phyloP scores from a whole-genome alignment of 2,329 filamentous ascomycete species.

The Colletotrichum paranaense region DNA sequence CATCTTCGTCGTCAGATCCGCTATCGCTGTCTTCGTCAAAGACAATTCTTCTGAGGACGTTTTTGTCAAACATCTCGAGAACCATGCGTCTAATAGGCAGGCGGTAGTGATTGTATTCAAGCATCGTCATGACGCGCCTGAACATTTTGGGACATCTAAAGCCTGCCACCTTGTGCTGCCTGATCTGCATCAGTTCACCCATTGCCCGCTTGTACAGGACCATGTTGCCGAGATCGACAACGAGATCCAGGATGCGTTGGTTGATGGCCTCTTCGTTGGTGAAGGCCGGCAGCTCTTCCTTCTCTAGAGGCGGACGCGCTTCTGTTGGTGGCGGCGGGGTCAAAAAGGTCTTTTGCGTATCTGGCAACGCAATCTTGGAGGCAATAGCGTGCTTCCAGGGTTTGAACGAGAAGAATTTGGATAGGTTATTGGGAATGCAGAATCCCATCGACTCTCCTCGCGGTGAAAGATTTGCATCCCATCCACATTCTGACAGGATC shows the following conservation, averaged over 20 bases:
- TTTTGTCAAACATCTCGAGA: slow-evolving; percentile 93
- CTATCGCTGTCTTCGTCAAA: slow-evolving; percentile 78
- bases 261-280: slow-evolving; percentile 73
- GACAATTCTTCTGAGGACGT: slow-evolving; percentile 85
- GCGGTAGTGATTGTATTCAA: slow-evolving; percentile 91
- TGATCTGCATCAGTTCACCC: slow-evolving; percentile 83
- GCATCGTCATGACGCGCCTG: slow-evolving; percentile 82
- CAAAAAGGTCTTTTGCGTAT: slow-evolving; percentile 64
- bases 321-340: slow-evolving; percentile 55
- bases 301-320: slow-evolving; percentile 55
- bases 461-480: slow-evolving; percentile 90
- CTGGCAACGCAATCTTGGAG: slow-evolving; percentile 58
- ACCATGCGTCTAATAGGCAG: slow-evolving; percentile 89
- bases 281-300: slow-evolving; percentile 53
- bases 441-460: slow-evolving; percentile 87
- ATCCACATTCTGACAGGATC: slow-evolving; percentile 88
- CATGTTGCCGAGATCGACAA: slow-evolving; percentile 91
- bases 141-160: slow-evolving; percentile 85
- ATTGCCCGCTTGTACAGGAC: slow-evolving; percentile 91
- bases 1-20: slow-evolving; percentile 67
- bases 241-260: slow-evolving; percentile 84
- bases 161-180: slow-evolving; percentile 77
- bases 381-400: slow-evolving; percentile 67
- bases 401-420: slow-evolving; percentile 79
- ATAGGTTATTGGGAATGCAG: slow-evolving; percentile 84